phyloP scores from a whole-genome alignment of 495 filamentous ascomycete genomes.

The Aspergillus ostianus region DNA sequence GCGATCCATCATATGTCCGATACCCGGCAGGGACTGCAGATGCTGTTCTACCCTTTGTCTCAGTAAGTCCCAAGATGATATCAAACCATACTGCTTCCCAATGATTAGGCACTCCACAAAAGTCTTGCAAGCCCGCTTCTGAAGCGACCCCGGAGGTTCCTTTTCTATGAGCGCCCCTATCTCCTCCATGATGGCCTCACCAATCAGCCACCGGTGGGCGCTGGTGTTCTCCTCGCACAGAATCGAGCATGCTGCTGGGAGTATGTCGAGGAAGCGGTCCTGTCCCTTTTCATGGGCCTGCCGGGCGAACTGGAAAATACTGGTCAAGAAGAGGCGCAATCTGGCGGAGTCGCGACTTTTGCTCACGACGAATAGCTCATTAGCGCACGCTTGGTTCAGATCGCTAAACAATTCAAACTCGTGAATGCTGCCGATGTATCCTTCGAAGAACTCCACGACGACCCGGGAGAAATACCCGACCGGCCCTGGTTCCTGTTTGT shows the following conservation, averaged over 20 bases:
- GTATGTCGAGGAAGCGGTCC: slow-evolving; percentile 22
- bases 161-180: slow-evolving; percentile 23
- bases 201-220: slow-evolving; percentile 26
- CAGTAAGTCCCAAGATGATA: slow-evolving; percentile 14
- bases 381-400: slow-evolving; percentile 26
- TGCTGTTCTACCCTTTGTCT: slow-evolving; percentile 24
- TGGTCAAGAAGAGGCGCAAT: slow-evolving; percentile 25
- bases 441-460: slow-evolving; percentile 29
- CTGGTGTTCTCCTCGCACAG: slow-evolving; percentile 23
- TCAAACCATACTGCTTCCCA: slow-evolving; percentile 28
- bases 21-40: slow-evolving; percentile 12
- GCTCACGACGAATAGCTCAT: slow-evolving; percentile 26
- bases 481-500: slow-evolving; percentile 25
- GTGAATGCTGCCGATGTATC: slow-evolving; percentile 29
- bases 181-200: slow-evolving; percentile 21
- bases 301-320: slow-evolving; percentile 24
- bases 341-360: slow-evolving; percentile 21
- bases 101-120: slow-evolving; percentile 27
- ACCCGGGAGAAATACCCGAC: slow-evolving; percentile 30
- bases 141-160: slow-evolving; percentile 20
- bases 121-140: slow-evolving; percentile 24
- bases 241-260: slow-evolving; percentile 23
- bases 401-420: slow-evolving; percentile 29
- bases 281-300: slow-evolving; percentile 16
- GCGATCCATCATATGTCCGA: slow-evolving; percentile 14